Base-by-base conservation (phyloP, 1,284 basidiomycete genomes). In the Sporisorium scitamineum region DNA sequence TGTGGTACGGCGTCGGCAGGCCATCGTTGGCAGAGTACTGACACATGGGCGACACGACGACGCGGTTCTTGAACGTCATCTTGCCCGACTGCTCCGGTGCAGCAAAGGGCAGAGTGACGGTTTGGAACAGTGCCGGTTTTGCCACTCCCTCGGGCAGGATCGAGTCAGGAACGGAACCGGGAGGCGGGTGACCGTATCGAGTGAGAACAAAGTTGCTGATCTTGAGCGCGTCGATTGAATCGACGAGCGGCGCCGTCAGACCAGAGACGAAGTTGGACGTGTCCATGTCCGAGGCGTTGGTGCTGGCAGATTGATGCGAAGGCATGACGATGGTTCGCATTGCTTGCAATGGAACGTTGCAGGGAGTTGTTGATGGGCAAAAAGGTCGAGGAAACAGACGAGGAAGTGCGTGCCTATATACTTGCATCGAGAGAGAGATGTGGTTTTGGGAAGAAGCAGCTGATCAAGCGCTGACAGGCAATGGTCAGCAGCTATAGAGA, bases 1-100 rank as follows among this genome's bases (percentile, higher is more conserved):
- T 64, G 47, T 85, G 83, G 61, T 79, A 85, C 3, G 81, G 82
- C 2, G 80, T 71, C 7, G 76, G 76, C 27, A 82, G 61, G n/a
- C 83, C 83, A 52, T 85, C 76, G 5, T 52, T 39, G 8, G 75
- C 71, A 14, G 79, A 81, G 51, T 83, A 85, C 67, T 81, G 79
- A 45, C 82, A 84, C 83, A 84, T 82, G 41, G 81, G 82, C 13
- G 76, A 63, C 16, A 82, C 75, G 39, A 79, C 66, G 18, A 78
- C 71, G 31, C 80, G 71, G 64, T 84, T 84, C 70, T 84, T 84
- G 58, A 77, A 76, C 27, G 60, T 76, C 27, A 78, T 54, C n/a
- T 53, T 65, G 13, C 52, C 55, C 2, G 14, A 37, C 3, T 57
- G 47, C 9, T 69, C 50, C 5, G 66, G 60, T 9, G 18, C 26